These are phyloP conservation scores for Skeletonema grethae DNA, from an alignment of 108 stramenopile genomes.

Conservation along the genomic window DNA sequence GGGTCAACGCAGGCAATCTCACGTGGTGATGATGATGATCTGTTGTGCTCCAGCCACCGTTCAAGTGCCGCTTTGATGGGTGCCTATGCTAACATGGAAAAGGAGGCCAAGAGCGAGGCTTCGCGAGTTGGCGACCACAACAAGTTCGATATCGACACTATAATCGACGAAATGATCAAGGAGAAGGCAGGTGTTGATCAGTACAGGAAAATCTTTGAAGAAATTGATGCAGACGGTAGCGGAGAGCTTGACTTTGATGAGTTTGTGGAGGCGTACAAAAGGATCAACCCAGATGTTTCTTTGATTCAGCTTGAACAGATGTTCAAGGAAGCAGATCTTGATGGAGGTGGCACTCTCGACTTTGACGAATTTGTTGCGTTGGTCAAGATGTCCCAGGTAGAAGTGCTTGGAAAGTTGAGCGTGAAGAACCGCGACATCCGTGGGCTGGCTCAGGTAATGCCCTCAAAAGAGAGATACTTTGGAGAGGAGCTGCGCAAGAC, in stretches of 20 bases:
- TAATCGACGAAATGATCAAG: conserved; percentile 43
- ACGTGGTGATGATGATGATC: background rate
- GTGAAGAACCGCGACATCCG: conserved; percentile 56
- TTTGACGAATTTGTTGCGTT: conserved; percentile 51
- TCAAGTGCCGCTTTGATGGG: conserved; percentile 12
- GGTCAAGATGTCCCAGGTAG: conserved; percentile 25
- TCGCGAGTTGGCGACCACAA: conserved; percentile 8
- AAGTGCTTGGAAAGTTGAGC: conserved; percentile 37
- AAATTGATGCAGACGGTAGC: conserved; percentile 49
- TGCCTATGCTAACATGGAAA: conserved; percentile 53
- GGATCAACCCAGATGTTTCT: conserved; percentile 32
- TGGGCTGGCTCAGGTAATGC: conserved; percentile 62
- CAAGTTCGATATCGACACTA: conserved; percentile 20
- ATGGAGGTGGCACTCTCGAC: conserved; percentile 48
- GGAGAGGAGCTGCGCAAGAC: conserved; percentile 55
- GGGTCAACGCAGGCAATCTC: too few relatives aligned
- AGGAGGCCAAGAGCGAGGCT: conserved; percentile 16
- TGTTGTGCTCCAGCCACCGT: background rate
- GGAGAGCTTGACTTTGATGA: conserved; percentile 52
- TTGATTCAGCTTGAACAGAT: conserved; percentile 32
- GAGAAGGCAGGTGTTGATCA: conserved; percentile 40
- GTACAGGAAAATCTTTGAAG: conserved; percentile 43
- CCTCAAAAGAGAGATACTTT: conserved; percentile 65
- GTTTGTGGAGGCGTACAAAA: conserved; percentile 42
- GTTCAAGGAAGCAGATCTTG: conserved; percentile 49